Conservation (phyloP, 2,329 filamentous ascomycete species). For the Mycogone perniciosa region DNA sequence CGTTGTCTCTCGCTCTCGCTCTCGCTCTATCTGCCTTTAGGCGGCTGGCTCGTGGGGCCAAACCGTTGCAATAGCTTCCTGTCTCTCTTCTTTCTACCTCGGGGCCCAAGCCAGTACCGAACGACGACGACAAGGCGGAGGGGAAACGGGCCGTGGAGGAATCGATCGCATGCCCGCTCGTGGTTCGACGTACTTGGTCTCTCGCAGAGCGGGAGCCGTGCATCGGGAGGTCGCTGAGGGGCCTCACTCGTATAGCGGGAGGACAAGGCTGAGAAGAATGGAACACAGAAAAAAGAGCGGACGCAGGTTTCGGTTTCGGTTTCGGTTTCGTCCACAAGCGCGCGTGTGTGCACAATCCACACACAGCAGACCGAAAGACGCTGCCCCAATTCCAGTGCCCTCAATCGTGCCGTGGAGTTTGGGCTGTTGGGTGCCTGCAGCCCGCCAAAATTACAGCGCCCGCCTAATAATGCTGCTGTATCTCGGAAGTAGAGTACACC, state of each 20-base stretch:
- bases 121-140: constrained; percentile 2
- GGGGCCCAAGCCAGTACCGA: constrained; percentile 5
- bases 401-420: constrained; percentile 5
- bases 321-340: constrained; percentile 5
- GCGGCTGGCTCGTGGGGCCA: background rate
- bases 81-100: background rate
- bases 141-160: constrained; percentile 7
- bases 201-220: constrained; percentile 7
- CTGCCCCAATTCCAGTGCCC: constrained; percentile 7
- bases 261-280: background rate
- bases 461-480: background rate
- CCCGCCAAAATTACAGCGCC: background rate
- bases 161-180: constrained; percentile 16
- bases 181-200: constrained; percentile 9
- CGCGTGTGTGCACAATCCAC: background rate
- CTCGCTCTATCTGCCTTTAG: background rate
- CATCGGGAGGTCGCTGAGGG: constrained; percentile 9
- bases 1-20: background rate
- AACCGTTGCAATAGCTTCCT: background rate
- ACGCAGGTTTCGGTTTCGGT: constrained; percentile 1
- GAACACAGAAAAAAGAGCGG: background rate
- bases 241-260: background rate
- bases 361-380: background rate
- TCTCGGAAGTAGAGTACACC: too few relatives aligned
- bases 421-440: background rate